Conservation (phyloP, 805 yeast genomes). For the Monosporozyma solicola region DNA sequence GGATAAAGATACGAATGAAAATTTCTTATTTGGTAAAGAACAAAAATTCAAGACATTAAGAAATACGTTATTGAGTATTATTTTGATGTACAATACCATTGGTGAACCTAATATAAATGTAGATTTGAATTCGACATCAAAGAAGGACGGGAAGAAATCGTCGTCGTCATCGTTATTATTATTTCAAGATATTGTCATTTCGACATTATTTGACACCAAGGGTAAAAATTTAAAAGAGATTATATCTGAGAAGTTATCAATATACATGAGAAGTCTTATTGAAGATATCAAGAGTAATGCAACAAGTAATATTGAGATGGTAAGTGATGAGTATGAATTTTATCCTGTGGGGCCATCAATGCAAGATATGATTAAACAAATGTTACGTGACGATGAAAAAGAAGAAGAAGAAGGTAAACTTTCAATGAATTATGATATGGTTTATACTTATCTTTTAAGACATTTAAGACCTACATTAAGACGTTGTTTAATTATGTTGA, state of each 20-base stretch:
- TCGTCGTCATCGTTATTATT: constrained; percentile 1
- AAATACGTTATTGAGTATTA: constrained; percentile 15
- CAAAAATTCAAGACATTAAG: constrained; percentile 34
- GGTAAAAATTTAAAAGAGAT: constrained; percentile 7
- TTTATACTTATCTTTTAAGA: constrained; percentile 16
- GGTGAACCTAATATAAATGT: constrained; percentile 13
- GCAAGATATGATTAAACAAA: neutral
- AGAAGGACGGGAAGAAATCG: no score
- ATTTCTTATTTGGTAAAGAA: constrained; percentile 30
- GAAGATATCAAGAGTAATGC: neutral
- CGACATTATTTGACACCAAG: constrained; percentile 8
- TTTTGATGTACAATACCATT: constrained; percentile 13
- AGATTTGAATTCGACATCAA: neutral
- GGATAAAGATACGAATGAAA: constrained; percentile 29
- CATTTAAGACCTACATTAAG: constrained; percentile 22
- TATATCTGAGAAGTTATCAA: constrained; percentile 13
- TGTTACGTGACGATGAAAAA: constrained; percentile 2
- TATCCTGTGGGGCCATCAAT: neutral
- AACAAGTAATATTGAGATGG: neutral
- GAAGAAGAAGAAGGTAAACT: constrained; percentile 2
- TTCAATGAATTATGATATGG: constrained; percentile 9
- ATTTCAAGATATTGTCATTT: constrained; percentile 25
- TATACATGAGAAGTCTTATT: constrained; percentile 11
- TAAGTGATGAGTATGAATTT: neutral
- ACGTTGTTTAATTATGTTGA: constrained; percentile 27